phyloP scores from a whole-genome alignment of 768 basidiomycete genomes.

The Infundibulicybe gibba region DNA sequence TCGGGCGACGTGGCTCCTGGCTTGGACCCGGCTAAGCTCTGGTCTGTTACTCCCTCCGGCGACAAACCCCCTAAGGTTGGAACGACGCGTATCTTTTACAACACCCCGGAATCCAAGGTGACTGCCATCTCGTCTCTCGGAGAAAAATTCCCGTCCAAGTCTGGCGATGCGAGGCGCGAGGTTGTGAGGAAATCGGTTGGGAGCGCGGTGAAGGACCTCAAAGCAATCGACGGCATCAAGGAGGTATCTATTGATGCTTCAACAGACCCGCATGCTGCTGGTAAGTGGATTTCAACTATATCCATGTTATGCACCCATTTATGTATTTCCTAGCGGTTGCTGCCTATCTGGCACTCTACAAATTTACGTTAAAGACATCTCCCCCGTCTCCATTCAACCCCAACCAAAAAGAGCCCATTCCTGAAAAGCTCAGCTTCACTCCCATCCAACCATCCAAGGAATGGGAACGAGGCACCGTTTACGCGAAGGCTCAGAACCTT shows the following conservation, averaged over 20 bases:
- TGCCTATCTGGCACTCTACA: constrained; percentile 69
- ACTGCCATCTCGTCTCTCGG: constrained; percentile 60
- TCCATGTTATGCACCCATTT: background rate
- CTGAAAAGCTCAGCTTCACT: constrained; percentile 44
- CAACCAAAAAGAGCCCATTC: constrained; percentile 45
- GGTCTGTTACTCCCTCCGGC: constrained; percentile 45
- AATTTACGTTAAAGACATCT: constrained; percentile 76
- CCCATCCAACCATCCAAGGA: constrained; percentile 47
- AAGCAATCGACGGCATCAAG: constrained; percentile 55
- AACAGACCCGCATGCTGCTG: constrained; percentile 73
- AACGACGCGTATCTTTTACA: constrained; percentile 63
- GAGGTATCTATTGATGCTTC: constrained; percentile 63
- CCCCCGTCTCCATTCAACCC: constrained; percentile 67
- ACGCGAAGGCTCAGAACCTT: constrained; percentile 76
- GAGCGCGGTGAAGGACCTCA: constrained; percentile 67
- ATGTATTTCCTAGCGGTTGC: constrained; percentile 55
- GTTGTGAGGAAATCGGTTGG: constrained; percentile 69
- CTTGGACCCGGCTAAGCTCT: constrained; percentile 46
- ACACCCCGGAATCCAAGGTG: constrained; percentile 41
- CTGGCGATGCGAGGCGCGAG: constrained; percentile 51
- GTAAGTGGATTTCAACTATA: constrained; percentile 31
- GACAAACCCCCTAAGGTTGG: constrained; percentile 57
- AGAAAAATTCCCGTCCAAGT: constrained; percentile 45
- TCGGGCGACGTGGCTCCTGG: constrained; percentile 25
- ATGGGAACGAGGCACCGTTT: constrained; percentile 73